Percentiles rank a stretch among this genome's conserved stretches.
Evolutionary conservation across 768 basidiomycete genomes (phyloP).

Genomic region (Arthromyces matolae): DNA sequence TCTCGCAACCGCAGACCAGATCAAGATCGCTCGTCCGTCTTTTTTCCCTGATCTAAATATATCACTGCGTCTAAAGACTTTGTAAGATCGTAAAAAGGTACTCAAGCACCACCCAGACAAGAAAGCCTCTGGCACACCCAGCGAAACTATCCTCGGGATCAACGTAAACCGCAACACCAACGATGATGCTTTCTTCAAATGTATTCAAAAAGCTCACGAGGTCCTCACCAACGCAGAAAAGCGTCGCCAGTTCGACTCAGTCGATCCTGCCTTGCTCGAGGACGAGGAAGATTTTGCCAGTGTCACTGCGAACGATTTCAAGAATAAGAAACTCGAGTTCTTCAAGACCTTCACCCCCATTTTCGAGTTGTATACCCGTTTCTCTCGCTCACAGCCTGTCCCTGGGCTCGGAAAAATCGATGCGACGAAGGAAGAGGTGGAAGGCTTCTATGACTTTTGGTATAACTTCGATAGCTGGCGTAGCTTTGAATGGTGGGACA

Average conservation of each 20-base stretch:
- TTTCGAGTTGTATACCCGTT: slow-evolving; percentile 89
- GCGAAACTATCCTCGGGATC: slow-evolving; percentile 38
- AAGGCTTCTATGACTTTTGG: slow-evolving; percentile 98
- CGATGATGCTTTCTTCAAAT: slow-evolving; percentile 99
- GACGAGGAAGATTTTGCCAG: slow-evolving; percentile 74
- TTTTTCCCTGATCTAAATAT: slow-evolving; percentile 1
- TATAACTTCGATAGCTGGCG: slow-evolving; percentile 99
- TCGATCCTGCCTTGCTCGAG: slow-evolving; percentile 74
- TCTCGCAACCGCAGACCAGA: slow-evolving; percentile 85
- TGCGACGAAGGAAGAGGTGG: slow-evolving; percentile 77
- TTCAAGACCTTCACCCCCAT: slow-evolving; percentile 74
- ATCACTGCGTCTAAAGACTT: neutral
- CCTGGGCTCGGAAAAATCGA: slow-evolving; percentile 72
- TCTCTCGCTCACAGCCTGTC: slow-evolving; percentile 82
- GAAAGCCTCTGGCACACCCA: slow-evolving; percentile 49
- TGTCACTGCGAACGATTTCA: slow-evolving; percentile 52
- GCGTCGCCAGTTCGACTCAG: slow-evolving; percentile 94
- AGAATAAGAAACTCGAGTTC: slow-evolving; percentile 61
- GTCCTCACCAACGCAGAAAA: slow-evolving; percentile 83
- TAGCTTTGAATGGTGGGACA: slow-evolving; percentile 96
- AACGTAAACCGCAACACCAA: slow-evolving; percentile 77
- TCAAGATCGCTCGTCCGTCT: slow-evolving; percentile 89
- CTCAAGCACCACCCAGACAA: slow-evolving; percentile 98
- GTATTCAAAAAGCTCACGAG: slow-evolving; percentile 98
- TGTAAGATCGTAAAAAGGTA: slow-evolving; percentile 95